Evolutionary conservation across 2,329 filamentous ascomycete genomes (phyloP), one percentile per base, ranked within the genome.

Genomic region (Elsinoe fawcettii): DNA sequence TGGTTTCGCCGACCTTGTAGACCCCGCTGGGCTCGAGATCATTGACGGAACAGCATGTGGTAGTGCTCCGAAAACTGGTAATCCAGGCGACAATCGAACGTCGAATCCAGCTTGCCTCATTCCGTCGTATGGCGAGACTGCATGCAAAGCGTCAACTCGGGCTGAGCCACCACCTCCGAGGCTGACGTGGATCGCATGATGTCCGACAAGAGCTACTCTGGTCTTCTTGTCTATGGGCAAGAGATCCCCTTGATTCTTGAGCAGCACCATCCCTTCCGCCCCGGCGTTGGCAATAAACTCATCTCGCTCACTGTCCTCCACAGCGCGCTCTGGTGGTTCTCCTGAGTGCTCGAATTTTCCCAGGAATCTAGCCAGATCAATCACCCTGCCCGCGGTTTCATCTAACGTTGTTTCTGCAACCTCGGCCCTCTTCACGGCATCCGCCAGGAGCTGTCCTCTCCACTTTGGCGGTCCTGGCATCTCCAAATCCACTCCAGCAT

Each of bases 401-500:
- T 60, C 20, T 32, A 60, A 12, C 8, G 37, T 32, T 12, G 23
- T 18, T 14, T 30, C 36, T 23, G 30, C 36, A n/a, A 60, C 36
- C 14, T 58, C 49, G 22, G 46, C 53, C 9, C 25, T 23, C 3
- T 36, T 49, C 5, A 60, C 43, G 2, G 59, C 59, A 9, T 47
- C 32, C 16, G 34, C 25, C 8, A 57, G 8, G 2, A 37, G 39
- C 8, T 53, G 14, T 1, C 53, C 56, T 14, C 56, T 32, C 59
- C 56, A 58, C 18, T 54, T 49, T 3, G 87, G 86, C 66, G 96
- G 91, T 41, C 88, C 88, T 0, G 88, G 87, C 89, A 93, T 95
- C 18, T 81, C 80, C 85, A 95, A 89, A 69, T 95, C 90, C 27
- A 93, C 74, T 27, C 88, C 88, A 27, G 87, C 86, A 44, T 82